Base-by-base conservation (phyloP, 129 eudicot species). In the Smallanthus sonchifolius region DNA sequence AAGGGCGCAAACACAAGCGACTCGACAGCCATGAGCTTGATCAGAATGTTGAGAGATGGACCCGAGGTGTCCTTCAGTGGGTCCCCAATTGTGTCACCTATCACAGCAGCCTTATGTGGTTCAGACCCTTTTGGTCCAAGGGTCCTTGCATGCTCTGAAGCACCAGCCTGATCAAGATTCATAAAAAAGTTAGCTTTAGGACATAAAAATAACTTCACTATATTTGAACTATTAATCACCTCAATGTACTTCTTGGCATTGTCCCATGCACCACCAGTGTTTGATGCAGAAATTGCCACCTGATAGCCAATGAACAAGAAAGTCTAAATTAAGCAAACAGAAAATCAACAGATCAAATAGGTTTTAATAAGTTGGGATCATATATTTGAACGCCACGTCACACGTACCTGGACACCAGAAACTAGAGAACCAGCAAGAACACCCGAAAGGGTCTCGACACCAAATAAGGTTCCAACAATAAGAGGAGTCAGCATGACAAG, bases 401-500 rank as follows among this genome's bases (percentile, higher is more conserved):
- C 11, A 24, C 10, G 57, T 80, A 86, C 95, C 88, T 89, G 96
- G 35, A 89, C 96, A 57, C 96, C 96, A 19, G 97, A 91, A 52
- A 91, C 95, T 13, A 91, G 84, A 65, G 97, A 82, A 17, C 97
- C 97, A 7, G 97, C 97, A 68, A 88, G 97, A 49, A 88, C 88
- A 3, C 97, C 97, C 1, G 95, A 86, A 59, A 88, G 90, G 7
- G 97, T 91, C 80, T 91, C 97, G 8, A 88, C 92, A 2, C 97
- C 97, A 63, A 91, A 91, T 36, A 91, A 63, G 42, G 79, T 88
- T 32, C 95, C 95, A 5, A 91, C 97, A 28, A 91, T 91, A 16
- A 91, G 88, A 2, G 97, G 97, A 11, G 97, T 91, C 24, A 91
- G 92, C 97, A 88, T 91, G 57, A 91, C 97, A 37, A 91, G 91